phyloP scores from a whole-genome alignment of 2,329 filamentous ascomycete genomes.

The Teratosphaeria gauchensis region DNA sequence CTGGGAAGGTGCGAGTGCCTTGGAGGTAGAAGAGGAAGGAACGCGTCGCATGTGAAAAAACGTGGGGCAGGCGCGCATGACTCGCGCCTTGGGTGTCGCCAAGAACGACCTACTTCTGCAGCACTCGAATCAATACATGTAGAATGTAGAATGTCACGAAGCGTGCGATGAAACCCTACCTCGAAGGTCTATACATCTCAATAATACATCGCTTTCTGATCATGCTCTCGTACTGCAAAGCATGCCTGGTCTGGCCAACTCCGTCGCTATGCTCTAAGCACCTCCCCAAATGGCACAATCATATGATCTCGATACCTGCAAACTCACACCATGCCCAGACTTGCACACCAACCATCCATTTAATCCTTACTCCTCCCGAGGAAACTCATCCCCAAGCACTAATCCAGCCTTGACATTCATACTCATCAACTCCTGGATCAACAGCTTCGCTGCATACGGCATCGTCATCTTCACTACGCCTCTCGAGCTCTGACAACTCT shows the following conservation, averaged over 20 bases:
- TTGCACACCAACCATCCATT: neutral
- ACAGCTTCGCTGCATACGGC: slow-evolving; percentile 91
- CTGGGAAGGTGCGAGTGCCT: neutral
- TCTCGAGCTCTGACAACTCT: slow-evolving; percentile 77
- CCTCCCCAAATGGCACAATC: neutral
- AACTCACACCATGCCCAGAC: neutral
- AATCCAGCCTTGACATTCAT: slow-evolving; percentile 97
- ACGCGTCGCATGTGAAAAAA: neutral
- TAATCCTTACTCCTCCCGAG: slow-evolving; percentile 27
- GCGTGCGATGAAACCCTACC: neutral
- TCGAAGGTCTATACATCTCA: neutral
- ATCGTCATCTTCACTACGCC: slow-evolving; percentile 89
- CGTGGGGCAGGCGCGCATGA: neutral
- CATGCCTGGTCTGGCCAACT: neutral
- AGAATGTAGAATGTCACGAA: neutral
- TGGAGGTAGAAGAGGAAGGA: neutral
- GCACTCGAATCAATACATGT: no score
- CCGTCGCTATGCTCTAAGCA: neutral
- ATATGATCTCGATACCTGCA: neutral
- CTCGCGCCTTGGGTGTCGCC: neutral
- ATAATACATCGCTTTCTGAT: neutral
- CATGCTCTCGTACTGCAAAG: neutral
- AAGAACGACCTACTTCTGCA: no score
- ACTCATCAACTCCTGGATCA: slow-evolving; percentile 91
- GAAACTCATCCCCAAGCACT: slow-evolving; percentile 90